Conservation (phyloP, 2,329 filamentous ascomycete species). For the Bipolaris cookei region DNA sequence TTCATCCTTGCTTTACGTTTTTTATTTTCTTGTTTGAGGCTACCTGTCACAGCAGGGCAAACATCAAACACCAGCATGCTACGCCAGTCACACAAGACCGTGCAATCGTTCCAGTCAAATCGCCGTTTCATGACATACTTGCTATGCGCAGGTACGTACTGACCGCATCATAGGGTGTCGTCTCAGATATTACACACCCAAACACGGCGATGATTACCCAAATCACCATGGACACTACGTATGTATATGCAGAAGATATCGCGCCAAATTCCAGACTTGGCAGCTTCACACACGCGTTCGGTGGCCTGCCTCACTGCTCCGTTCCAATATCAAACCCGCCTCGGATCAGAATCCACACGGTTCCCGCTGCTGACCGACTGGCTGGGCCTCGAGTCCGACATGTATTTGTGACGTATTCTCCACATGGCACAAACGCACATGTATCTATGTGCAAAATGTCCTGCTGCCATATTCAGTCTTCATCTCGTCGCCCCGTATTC, state of each 20-base stretch:
- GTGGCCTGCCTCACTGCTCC: background rate
- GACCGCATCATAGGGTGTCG: no score
- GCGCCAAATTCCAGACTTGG: background rate
- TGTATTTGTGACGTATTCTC: background rate
- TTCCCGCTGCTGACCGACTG: slow-evolving; percentile 2
- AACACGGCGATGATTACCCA: background rate
- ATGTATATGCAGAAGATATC: background rate
- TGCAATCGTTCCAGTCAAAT: no score
- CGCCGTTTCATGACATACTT: no score
- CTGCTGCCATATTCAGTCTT: background rate
- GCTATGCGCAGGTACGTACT: no score
- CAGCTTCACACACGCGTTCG: background rate
- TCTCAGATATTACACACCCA: background rate
- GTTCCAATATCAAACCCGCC: background rate
- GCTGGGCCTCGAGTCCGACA: slow-evolving; percentile 1
- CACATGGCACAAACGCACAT: background rate
- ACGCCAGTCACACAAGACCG: no score
- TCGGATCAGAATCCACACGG: background rate
- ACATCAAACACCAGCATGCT: no score
- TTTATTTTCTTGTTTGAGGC: background rate
- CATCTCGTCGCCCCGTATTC: background rate
- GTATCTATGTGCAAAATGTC: background rate
- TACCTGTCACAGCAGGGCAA: background rate
- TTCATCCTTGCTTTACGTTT: background rate
- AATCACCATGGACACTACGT: background rate